Evolutionary conservation across 148 eudicot genomes (phyloP), one percentile per base, ranked within the genome.

Genomic region (Chenopodium suecicum): DNA sequence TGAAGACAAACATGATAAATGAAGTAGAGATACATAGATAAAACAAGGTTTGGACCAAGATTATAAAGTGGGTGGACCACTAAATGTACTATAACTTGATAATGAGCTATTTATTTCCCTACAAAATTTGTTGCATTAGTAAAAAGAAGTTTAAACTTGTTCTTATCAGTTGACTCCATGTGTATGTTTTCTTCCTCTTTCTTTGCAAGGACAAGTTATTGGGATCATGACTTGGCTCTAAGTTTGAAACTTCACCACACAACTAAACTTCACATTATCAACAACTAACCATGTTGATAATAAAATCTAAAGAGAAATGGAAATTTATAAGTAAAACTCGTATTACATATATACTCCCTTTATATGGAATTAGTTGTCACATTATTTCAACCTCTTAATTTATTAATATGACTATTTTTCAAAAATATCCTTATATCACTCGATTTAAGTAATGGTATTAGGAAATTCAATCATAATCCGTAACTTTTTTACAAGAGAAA

Each of bases 61-160:
- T 17, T 66, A 9, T 29, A 23, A 63, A 60, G 73, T 64, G 58
- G 12, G 80, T 48, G 34, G 34, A 44, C 34, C 52, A n/a, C 25
- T 23, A 1, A 64, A 16, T 62, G 56, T 44, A 62, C 37, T 63
- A 63, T 48, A 1, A 17, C 73, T 63, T 46, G 69, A 47, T n/a
- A 48, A 13, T 3, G 41, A 64, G 72, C 73, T 47, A 66, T 65
- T 67, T 27, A 66, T 64, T 27, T 46, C 23, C 80, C 73, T 14
- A 78, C 80, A 13, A n/a, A 13, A 27, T 78, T 78, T 78, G 80
- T 67, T 78, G 34, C 37, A 37, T 50, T 50, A 13, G 60, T 32
- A 27, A 27, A 27, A 74, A 50, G 54, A 52, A 46, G 41, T 34
- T 27, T 27, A 23, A 13, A 73, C 19, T 13, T 0, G 77, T 74